phyloP scores from a whole-genome alignment of 2,329 filamentous ascomycete species.

The Fusarium pininemorale region DNA sequence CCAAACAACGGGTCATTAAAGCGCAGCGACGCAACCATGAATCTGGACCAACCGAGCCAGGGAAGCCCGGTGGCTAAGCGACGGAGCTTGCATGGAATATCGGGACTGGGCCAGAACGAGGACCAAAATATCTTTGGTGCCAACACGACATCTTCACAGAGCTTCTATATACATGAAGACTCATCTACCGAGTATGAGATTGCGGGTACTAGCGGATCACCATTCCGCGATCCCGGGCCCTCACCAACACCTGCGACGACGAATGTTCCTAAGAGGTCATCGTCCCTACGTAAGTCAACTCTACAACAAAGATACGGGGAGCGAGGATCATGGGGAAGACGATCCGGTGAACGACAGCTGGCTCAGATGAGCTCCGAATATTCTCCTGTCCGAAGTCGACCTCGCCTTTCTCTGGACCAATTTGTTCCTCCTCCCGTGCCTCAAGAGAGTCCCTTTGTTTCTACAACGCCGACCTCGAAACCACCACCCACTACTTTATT shows the following conservation, averaged over 20 bases:
- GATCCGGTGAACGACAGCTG: conserved; percentile 65
- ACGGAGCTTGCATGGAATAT: conserved; percentile 82
- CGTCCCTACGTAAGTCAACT: conserved; percentile 85
- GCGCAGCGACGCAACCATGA: conserved; percentile 90
- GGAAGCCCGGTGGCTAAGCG: conserved; percentile 92
- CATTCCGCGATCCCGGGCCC: conserved; percentile 52
- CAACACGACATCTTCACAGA: conserved; percentile 51
- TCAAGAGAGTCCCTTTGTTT: conserved; percentile 72
- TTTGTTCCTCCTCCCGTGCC: conserved; percentile 70
- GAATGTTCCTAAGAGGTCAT: conserved; percentile 71
- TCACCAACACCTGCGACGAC: conserved; percentile 60
- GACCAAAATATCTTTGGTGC: conserved; percentile 82
- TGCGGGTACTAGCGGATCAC: conserved; percentile 47
- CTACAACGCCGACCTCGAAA: conserved; percentile 62
- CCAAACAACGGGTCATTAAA: conserved; percentile 81
- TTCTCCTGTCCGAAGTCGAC: conserved; percentile 68
- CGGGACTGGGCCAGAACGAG: conserved; percentile 64
- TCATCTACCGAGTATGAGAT: conserved; percentile 62
- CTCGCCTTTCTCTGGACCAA: conserved; percentile 82
- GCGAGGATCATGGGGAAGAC: conserved; percentile 69
- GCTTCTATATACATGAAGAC: conserved; percentile 64
- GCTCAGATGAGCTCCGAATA: conserved; percentile 63
- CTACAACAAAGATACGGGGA: conserved; percentile 83
- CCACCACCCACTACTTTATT: conserved; percentile 49
- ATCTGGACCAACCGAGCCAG: conserved; percentile 78